Evolutionary conservation across 176 grass and related monocot species (phyloP).

Genomic region (Alloteropsis semialata): DNA sequence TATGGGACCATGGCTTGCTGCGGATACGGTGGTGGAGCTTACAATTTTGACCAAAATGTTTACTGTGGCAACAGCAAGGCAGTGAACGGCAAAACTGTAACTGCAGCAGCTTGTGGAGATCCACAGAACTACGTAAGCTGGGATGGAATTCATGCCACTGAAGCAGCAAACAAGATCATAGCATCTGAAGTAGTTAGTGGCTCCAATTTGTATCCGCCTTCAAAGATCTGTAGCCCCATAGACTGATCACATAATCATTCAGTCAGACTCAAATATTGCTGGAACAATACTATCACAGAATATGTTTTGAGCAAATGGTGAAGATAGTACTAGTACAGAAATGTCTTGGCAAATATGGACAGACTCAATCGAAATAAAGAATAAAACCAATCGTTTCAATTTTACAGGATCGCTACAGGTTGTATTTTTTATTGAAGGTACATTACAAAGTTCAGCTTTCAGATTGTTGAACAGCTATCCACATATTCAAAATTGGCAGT

Average conservation of each 20-base stretch:
- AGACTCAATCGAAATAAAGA: too few relatives aligned
- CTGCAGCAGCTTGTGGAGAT: slow-evolving; percentile 43
- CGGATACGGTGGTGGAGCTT: slow-evolving; percentile 45
- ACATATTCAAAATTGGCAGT: too few relatives aligned
- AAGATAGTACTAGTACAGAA: too few relatives aligned
- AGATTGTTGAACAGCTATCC: not conserved
- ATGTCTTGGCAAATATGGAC: too few relatives aligned
- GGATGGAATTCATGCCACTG: slow-evolving; percentile 79
- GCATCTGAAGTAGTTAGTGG: slow-evolving; percentile 37
- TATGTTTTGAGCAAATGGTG: not conserved
- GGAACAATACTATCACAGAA: not conserved
- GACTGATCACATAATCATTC: not conserved
- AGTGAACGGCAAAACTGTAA: slow-evolving; percentile 33
- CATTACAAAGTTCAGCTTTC: not conserved
- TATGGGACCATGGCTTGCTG: slow-evolving; percentile 66
- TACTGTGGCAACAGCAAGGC: slow-evolving; percentile 63
- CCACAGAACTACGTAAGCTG: slow-evolving; percentile 70
- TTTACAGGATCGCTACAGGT: not conserved
- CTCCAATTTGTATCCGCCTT: slow-evolving; percentile 39
- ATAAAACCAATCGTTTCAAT: too few relatives aligned
- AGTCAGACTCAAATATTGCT: not conserved
- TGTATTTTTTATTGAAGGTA: not conserved
- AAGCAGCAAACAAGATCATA: slow-evolving; percentile 60
- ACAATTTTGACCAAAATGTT: slow-evolving; percentile 50
- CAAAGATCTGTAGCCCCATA: slow-evolving; percentile 36